phyloP scores from a whole-genome alignment of 176 grass and related monocot genomes.

The Triticum urartu region DNA sequence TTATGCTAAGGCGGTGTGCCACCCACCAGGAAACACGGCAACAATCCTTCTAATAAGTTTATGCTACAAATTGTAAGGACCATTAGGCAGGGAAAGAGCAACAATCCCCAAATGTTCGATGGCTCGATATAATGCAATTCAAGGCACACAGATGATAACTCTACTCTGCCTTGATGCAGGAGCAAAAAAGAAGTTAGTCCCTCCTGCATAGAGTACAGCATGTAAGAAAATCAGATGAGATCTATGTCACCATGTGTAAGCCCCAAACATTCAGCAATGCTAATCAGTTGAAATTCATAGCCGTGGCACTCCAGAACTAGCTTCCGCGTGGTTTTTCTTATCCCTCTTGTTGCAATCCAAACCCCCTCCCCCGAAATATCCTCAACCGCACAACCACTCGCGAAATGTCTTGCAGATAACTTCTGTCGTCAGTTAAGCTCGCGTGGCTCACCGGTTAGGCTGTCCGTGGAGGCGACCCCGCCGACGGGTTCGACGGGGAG shows the following conservation, averaged over 20 bases:
- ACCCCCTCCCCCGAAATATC: background rate
- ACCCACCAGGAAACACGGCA: background rate
- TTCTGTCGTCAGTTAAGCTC: background rate
- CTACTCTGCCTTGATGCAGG: no score
- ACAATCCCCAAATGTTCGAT: background rate
- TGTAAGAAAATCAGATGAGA: background rate
- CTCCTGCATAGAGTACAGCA: background rate
- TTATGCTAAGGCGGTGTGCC: background rate
- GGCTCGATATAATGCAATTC: background rate
- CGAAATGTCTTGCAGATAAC: background rate
- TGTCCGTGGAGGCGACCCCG: background rate
- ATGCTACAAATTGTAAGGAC: background rate
- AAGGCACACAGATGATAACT: background rate
- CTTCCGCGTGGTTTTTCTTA: background rate
- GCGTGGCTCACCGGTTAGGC: constrained; percentile 39
- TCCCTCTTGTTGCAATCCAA: no score
- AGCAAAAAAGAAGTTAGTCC: no score
- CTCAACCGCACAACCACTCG: background rate
- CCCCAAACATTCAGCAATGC: background rate
- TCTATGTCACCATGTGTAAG: no score
- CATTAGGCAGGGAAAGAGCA: background rate
- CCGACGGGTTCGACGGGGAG: constrained; percentile 24
- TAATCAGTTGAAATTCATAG: background rate
- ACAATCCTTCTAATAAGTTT: background rate
- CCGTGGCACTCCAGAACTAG: no score